Percentiles rank a stretch among this genome's conserved stretches.
Evolutionary conservation across 768 basidiomycete species (phyloP).

Genomic region (Lentinula sp.): DNA sequence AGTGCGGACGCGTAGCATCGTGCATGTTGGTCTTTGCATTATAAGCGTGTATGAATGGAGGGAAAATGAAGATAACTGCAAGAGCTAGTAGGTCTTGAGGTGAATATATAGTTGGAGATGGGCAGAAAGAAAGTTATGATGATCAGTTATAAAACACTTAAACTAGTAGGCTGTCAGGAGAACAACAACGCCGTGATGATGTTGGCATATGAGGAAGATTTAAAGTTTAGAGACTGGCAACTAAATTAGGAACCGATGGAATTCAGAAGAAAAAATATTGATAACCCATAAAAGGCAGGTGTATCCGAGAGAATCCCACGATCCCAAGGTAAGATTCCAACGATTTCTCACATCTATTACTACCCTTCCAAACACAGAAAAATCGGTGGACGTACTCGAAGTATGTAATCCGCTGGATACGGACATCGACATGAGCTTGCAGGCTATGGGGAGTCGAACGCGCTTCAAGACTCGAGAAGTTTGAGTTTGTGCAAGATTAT

Average conservation of each 20-base stretch:
- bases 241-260: slow-evolving; percentile 1
- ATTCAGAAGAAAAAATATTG: neutral
- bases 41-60: neutral
- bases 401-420: neutral
- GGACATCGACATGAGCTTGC: neutral
- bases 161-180: slow-evolving; percentile 4
- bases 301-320: neutral
- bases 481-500: neutral
- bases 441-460: neutral
- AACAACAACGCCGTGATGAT: slow-evolving; percentile 1
- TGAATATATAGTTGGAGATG: neutral
- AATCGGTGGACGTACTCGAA: neutral
- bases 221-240: slow-evolving; percentile 3
- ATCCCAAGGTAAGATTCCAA: neutral
- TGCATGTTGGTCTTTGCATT: slow-evolving; percentile 67
- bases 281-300: neutral
- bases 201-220: neutral
- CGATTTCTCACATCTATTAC: neutral
- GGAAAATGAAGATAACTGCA: slow-evolving; percentile 44
- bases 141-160: slow-evolving; percentile 6
- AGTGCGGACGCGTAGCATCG: slow-evolving; percentile 54
- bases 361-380: neutral
- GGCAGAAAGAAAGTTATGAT: slow-evolving; percentile 4
- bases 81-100: neutral
- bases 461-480: neutral